Evolutionary conservation across 768 basidiomycete genomes (phyloP), one percentile per base, ranked within the genome.

Genomic region (Leccinum uliginosum): DNA sequence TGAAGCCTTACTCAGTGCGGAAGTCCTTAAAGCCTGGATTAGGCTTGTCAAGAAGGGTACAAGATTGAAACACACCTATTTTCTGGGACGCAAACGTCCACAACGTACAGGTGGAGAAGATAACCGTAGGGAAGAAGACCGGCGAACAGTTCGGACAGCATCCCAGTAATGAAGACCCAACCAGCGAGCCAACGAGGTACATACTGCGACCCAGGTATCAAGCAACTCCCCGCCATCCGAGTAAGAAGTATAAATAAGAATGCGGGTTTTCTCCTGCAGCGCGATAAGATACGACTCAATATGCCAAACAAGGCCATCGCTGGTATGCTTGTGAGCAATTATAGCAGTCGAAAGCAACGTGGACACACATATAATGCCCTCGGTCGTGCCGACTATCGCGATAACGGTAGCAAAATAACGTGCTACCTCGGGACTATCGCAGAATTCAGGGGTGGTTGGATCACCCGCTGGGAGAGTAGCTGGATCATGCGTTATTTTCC

Each of bases 81-180:
- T 17, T 74, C 68, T 19, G 59, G 60, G 6, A 27, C 21, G 2
- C 66, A 65, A 5, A 64, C 45, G 17, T 73, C 72, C 14, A 73
- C 60, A n/a, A 70, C 48, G 44, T 70, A 71, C 48, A 70, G 51
- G 40, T 67, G 67, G 19, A 62, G 11, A 29, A 74, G 50, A 35
- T 71, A 71, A 17, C 14, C 21, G 6, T 58, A 32, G 8, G 62
- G 40, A 10, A 49, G 48, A 29, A 49, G 48, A 30, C 52, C 53
- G 2, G 62, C 59, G 50, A 70, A 54, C 10, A 52, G 10, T 23
- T 62, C 47, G 5, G 54, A 48, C 17, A 71, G 6, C 7, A 72
- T 24, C 47, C 63, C 68, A 6, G 58, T n/a, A 4, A 61, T 14
- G 17, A 73, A 50, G n/a, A 59, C 19, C 30, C 63, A 62, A n/a